Evolutionary conservation across 1,139 yeast species (phyloP).

Genomic region (Sugiyamaella novakii): DNA sequence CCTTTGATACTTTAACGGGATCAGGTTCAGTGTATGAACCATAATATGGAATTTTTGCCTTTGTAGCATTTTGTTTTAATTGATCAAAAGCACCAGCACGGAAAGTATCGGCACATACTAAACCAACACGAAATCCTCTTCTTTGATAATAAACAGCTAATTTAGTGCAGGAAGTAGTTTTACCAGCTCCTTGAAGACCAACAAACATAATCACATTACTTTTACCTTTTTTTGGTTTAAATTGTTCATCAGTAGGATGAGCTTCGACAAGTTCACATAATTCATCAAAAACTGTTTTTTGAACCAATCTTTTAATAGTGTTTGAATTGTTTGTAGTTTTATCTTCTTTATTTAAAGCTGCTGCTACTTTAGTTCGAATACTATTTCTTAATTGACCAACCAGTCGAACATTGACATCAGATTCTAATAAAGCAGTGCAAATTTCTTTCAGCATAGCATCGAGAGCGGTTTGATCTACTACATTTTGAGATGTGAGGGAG

Average conservation of each 20-base stretch:
- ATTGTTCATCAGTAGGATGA: constrained; percentile 50
- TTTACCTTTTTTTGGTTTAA: constrained; percentile 81
- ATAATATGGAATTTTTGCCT: constrained; percentile 89
- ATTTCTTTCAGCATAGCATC: constrained; percentile 81
- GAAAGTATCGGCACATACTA: constrained; percentile 98
- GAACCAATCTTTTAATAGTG: constrained; percentile 63
- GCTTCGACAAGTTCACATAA: constrained; percentile 82
- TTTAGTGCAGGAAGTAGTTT: constrained; percentile 96
- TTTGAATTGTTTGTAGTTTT: constrained; percentile 41
- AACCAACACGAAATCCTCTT: constrained; percentile 90
- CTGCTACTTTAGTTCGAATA: constrained; percentile 60
- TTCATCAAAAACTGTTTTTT: constrained; percentile 93
- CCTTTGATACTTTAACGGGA: constrained; percentile 88
- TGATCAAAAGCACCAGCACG: constrained; percentile 99
- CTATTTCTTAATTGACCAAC: constrained; percentile 78
- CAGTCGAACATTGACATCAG: constrained; percentile 86
- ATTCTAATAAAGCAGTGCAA: constrained; percentile 83
- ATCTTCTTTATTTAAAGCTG: constrained; percentile 51
- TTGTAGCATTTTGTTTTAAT: constrained; percentile 94
- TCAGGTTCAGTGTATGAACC: constrained; percentile 96
- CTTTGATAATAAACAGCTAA: constrained; percentile 92
- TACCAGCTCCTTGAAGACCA: constrained; percentile 98
- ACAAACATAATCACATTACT: constrained; percentile 89
- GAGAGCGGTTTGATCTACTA: constrained; percentile 61
- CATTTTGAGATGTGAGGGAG: constrained; percentile 63